Conservation (phyloP, 495 filamentous ascomycete genomes). For the Durotheca rogersii region DNA sequence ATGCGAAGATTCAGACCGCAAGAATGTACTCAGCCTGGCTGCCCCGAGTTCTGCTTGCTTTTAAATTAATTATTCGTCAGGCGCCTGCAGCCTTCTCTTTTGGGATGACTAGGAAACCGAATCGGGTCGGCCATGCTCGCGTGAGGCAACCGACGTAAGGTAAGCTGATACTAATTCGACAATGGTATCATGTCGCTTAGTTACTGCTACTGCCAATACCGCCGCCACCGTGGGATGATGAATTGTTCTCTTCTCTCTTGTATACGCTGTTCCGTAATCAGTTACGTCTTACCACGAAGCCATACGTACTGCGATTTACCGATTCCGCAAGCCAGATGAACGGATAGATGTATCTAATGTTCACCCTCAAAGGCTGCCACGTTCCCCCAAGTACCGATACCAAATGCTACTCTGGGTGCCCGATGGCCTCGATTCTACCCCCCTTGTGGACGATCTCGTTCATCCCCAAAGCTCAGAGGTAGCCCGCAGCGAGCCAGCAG, state of each 20-base stretch:
- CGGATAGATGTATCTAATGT: slow-evolving; percentile 27
- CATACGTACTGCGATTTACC: slow-evolving; percentile 11
- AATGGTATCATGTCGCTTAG: slow-evolving; percentile 23
- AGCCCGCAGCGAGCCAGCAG: slow-evolving; percentile 26
- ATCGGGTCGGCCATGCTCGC: slow-evolving; percentile 29
- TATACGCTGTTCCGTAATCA: slow-evolving; percentile 11
- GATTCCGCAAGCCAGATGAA: background rate
- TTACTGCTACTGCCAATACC: slow-evolving; percentile 7
- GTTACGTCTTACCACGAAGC: slow-evolving; percentile 20
- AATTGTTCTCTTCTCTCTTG: slow-evolving; percentile 6
- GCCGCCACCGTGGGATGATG: slow-evolving; percentile 10
- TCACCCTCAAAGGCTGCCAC: slow-evolving; percentile 23
- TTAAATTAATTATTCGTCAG: slow-evolving; percentile 26
- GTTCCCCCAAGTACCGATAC: slow-evolving; percentile 30
- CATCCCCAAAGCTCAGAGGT: slow-evolving; percentile 23
- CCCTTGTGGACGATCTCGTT: slow-evolving; percentile 34
- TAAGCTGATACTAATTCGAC: slow-evolving; percentile 27
- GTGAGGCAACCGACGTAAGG: slow-evolving; percentile 29
- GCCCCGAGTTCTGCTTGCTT: background rate
- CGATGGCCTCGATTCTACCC: slow-evolving; percentile 13
- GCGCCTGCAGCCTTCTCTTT: slow-evolving; percentile 29
- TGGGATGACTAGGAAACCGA: slow-evolving; percentile 22
- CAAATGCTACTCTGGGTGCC: slow-evolving; percentile 31
- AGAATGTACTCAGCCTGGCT: slow-evolving; percentile 14
- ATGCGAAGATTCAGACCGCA: slow-evolving; percentile 16